Conservation (phyloP, 768 basidiomycete genomes). For the Termitomyces titanicus region DNA sequence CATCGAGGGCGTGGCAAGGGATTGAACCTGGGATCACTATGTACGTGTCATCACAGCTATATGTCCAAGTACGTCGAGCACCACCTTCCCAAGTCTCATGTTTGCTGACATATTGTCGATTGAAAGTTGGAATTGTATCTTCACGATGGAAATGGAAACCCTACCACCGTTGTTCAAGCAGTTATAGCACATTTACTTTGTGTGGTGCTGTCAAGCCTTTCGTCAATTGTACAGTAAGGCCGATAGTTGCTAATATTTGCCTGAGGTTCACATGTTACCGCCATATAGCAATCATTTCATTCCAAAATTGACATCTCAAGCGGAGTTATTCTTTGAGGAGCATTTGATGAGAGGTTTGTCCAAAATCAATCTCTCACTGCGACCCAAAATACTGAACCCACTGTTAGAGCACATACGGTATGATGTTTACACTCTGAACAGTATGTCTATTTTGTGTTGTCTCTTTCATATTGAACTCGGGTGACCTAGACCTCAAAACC, state of each 20-base stretch:
- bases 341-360: constrained; percentile 9
- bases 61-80: constrained; percentile 2
- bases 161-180: neutral
- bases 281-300: constrained; percentile 1
- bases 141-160: constrained; percentile 3
- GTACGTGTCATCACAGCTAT: constrained; percentile 12
- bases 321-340: constrained; percentile 11
- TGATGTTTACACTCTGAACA: constrained; percentile 10
- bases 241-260: neutral
- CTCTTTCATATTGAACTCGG: neutral
- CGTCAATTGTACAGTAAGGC: constrained; percentile 3
- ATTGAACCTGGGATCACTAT: constrained; percentile 14
- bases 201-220: constrained; percentile 6
- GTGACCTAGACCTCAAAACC: constrained; percentile 1
- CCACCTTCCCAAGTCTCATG: neutral
- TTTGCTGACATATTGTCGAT: neutral
- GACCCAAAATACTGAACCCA: no score
- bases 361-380: no score
- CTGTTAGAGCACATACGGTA: constrained; percentile 10
- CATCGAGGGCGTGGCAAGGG: constrained; percentile 9
- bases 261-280: neutral
- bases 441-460: neutral
- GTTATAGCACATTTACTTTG: constrained; percentile 6
- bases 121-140: constrained; percentile 12
- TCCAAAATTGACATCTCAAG: constrained; percentile 7